Percentiles rank a stretch among this genome's conserved stretches.
phyloP scores from a whole-genome alignment of 2,329 filamentous ascomycete genomes.

The Dendryphion nanum region DNA sequence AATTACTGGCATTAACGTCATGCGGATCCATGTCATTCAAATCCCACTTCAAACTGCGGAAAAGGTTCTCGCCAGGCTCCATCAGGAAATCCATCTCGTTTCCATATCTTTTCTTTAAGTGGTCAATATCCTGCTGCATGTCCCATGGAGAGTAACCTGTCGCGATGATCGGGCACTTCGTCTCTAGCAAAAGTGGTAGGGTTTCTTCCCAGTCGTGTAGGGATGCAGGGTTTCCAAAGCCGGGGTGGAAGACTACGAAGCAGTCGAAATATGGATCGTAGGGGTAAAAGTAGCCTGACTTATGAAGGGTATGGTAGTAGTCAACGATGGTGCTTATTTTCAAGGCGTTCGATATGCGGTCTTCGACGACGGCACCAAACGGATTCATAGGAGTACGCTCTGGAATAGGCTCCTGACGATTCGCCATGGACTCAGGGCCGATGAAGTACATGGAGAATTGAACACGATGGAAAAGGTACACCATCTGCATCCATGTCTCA shows the following conservation, averaged over 20 bases:
- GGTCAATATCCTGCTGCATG: slow-evolving; percentile 88
- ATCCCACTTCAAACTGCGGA: slow-evolving; percentile 94
- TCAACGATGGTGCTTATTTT: slow-evolving; percentile 98
- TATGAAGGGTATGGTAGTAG: slow-evolving; percentile 95
- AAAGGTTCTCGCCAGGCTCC: slow-evolving; percentile 89
- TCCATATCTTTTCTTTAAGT: slow-evolving; percentile 79
- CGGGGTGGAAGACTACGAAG: slow-evolving; percentile 95
- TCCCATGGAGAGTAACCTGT: slow-evolving; percentile 97
- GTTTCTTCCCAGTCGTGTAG: slow-evolving; percentile 94
- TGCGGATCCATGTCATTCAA: slow-evolving; percentile 93
- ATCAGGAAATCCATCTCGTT: slow-evolving; percentile 92
- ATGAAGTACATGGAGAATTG: slow-evolving; percentile 91
- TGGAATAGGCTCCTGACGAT: slow-evolving; percentile 91
- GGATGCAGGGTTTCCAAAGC: slow-evolving; percentile 88
- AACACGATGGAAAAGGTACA: slow-evolving; percentile 92
- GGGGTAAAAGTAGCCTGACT: slow-evolving; percentile 84
- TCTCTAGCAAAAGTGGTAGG: slow-evolving; percentile 84
- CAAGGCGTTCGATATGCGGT: slow-evolving; percentile 81
- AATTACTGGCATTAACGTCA: slow-evolving; percentile 93
- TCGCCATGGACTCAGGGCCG: slow-evolving; percentile 92
- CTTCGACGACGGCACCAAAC: slow-evolving; percentile 91
- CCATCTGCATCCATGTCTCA: slow-evolving; percentile 88
- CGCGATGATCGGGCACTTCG: slow-evolving; percentile 89
- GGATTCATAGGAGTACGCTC: slow-evolving; percentile 82
- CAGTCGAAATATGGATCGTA: slow-evolving; percentile 99